A percentile compares a stretch with the other conserved stretches of the same genome.
These are phyloP conservation scores for Colletotrichum tofieldiae DNA, from an alignment of 2,329 filamentous ascomycete genomes.

Conservation along the genomic window DNA sequence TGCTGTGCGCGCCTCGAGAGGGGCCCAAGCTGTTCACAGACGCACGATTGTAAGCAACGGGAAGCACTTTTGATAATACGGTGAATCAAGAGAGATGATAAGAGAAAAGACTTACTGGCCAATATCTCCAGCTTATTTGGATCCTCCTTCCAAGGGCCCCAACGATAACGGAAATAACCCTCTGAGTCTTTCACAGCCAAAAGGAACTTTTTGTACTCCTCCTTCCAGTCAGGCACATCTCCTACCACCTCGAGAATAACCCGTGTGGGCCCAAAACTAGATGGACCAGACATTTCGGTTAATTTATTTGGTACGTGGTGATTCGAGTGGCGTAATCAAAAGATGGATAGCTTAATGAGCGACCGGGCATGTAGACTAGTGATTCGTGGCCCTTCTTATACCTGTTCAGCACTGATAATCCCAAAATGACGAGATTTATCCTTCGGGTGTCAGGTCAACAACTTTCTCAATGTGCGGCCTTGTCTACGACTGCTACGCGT, in stretches of 20 bases:
- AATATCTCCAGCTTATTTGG: constrained; percentile 31
- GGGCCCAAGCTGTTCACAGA: constrained; percentile 13
- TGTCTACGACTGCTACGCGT: background rate
- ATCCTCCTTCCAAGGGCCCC: constrained; percentile 38
- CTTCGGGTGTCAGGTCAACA: too few species aligned
- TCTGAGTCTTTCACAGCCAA: constrained; percentile 29
- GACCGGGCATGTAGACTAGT: too few species aligned
- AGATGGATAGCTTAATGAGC: background rate
- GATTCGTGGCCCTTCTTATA: background rate
- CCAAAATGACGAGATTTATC: background rate
- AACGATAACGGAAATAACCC: constrained; percentile 40
- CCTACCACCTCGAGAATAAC: constrained; percentile 29
- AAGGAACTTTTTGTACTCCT: constrained; percentile 37
- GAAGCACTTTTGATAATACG: background rate
- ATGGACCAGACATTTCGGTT: constrained; percentile 22
- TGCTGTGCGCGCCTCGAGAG: constrained; percentile 20
- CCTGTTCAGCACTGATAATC: background rate
- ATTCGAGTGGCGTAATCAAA: background rate
- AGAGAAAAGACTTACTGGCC: constrained; percentile 8
- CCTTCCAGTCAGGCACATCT: constrained; percentile 39
- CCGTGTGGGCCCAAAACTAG: constrained; percentile 20
- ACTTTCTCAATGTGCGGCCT: background rate
- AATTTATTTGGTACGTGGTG: background rate
- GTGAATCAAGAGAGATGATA: background rate
- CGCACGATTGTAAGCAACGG: background rate